A percentile compares a stretch with the other conserved stretches of the same genome.
These are phyloP conservation scores for Verticillium longisporum DNA, from an alignment of 2,329 filamentous ascomycete genomes.

Conservation along the genomic window DNA sequence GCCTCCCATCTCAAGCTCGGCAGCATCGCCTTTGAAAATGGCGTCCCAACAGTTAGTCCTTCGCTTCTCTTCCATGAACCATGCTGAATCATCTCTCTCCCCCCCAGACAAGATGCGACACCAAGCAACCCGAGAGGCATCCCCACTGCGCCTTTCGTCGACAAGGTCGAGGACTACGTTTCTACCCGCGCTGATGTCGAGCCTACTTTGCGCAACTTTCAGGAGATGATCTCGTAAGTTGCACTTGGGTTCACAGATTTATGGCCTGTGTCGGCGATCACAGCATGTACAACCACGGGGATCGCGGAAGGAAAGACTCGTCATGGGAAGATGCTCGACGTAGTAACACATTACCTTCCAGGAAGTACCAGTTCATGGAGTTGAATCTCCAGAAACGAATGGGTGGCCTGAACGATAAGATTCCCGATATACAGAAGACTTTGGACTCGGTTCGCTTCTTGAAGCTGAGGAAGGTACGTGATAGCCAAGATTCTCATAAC, in stretches of 20 bases:
- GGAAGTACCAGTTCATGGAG: slow-evolving; percentile 98
- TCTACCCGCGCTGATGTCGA: slow-evolving; percentile 73
- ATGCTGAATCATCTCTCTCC: too few relatives aligned
- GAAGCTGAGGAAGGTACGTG: slow-evolving; percentile 61
- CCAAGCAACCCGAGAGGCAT: slow-evolving; percentile 76
- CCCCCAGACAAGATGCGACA: slow-evolving; percentile 21
- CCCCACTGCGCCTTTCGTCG: slow-evolving; percentile 76
- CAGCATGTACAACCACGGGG: too few relatives aligned
- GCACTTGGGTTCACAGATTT: too few relatives aligned
- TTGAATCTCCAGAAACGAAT: slow-evolving; percentile 81
- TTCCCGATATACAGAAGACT: slow-evolving; percentile 95
- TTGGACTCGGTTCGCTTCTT: slow-evolving; percentile 86
- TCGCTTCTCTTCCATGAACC: too few relatives aligned
- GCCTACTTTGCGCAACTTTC: slow-evolving; percentile 72
- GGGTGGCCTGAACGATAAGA: slow-evolving; percentile 81
- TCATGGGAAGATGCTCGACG: slow-evolving; percentile 73
- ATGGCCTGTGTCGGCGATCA: too few relatives aligned
- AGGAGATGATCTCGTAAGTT: slow-evolving; percentile 82
- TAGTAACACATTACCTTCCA: slow-evolving; percentile 79
- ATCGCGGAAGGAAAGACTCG: too few relatives aligned
- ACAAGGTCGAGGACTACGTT: slow-evolving; percentile 85
- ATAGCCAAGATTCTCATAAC: neutral
- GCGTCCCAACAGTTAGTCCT: too few relatives aligned
- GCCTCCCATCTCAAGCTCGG: too few relatives aligned
- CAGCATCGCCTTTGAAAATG: too few relatives aligned